phyloP scores from a whole-genome alignment of 495 filamentous ascomycete species.

The Penicillium atrosanguineum region DNA sequence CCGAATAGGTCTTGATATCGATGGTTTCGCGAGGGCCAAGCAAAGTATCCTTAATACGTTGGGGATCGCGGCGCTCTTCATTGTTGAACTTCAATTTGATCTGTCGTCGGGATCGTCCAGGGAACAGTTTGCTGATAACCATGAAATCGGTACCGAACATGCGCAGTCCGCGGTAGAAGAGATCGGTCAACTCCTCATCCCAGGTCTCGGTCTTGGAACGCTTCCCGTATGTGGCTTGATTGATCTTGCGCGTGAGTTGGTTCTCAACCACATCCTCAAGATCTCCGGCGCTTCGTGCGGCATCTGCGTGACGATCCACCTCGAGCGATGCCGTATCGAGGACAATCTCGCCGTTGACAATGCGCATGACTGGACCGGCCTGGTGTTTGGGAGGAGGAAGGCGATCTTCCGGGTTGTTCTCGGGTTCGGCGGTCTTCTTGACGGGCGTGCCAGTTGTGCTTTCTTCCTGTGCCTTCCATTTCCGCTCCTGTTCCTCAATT shows the following conservation, averaged over 20 bases:
- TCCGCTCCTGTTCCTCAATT: slow-evolving; percentile 47
- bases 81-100: slow-evolving; percentile 92
- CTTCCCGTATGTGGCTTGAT: slow-evolving; percentile 69
- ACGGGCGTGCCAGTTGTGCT: slow-evolving; percentile 25
- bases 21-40: slow-evolving; percentile 56
- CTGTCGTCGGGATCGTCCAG: slow-evolving; percentile 66
- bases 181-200: slow-evolving; percentile 72
- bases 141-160: slow-evolving; percentile 95
- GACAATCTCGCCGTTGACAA: slow-evolving; percentile 83
- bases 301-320: slow-evolving; percentile 74
- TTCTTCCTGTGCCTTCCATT: slow-evolving; percentile 43
- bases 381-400: slow-evolving; percentile 25
- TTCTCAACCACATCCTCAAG: slow-evolving; percentile 68
- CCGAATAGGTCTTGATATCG: slow-evolving; percentile 65
- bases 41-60: slow-evolving; percentile 66
- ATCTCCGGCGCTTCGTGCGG: slow-evolving; percentile 56
- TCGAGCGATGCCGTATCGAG: slow-evolving; percentile 73
- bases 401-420: slow-evolving; percentile 15
- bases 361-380: slow-evolving; percentile 57
- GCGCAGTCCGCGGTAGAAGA: slow-evolving; percentile 78
- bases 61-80: slow-evolving; percentile 77
- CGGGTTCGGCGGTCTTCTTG: slow-evolving; percentile 28
- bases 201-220: slow-evolving; percentile 69
- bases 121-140: slow-evolving; percentile 82
- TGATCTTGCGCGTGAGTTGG: slow-evolving; percentile 76